Conservation (phyloP, 1,284 basidiomycete species). For the Bjerkandera adusta region DNA sequence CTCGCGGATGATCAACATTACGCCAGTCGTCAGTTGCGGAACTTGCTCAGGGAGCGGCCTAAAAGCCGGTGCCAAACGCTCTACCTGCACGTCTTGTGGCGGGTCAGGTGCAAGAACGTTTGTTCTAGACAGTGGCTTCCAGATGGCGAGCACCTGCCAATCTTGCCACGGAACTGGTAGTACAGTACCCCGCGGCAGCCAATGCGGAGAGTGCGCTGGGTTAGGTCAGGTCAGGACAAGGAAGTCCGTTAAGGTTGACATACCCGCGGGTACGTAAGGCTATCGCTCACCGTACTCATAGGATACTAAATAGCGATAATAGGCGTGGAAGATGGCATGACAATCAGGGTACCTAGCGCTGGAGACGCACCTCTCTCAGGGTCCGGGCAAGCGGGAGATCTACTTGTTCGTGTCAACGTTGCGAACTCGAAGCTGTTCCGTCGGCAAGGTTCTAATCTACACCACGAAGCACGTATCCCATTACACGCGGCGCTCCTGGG, state of each 20-base stretch:
- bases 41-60: slow-evolving; percentile 88
- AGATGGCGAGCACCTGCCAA: slow-evolving; percentile 93
- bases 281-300: slow-evolving; percentile 11
- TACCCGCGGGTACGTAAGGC: slow-evolving; percentile 72
- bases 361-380: slow-evolving; percentile 88
- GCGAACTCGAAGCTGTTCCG: slow-evolving; percentile 83
- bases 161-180: slow-evolving; percentile 85
- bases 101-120: slow-evolving; percentile 91
- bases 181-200: slow-evolving; percentile 74
- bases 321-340: slow-evolving; percentile 98
- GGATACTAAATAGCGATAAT: slow-evolving; percentile 20
- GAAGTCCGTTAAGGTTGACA: slow-evolving; percentile 80
- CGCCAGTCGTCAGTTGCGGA: slow-evolving; percentile 82
- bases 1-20: slow-evolving; percentile 74
- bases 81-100: slow-evolving; percentile 79
- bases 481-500: slow-evolving; percentile 91
- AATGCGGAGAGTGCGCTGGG: slow-evolving; percentile 84
- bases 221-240: slow-evolving; percentile 85
- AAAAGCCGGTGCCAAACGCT: slow-evolving; percentile 84
- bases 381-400: slow-evolving; percentile 78
- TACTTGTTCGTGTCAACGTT: slow-evolving; percentile 88
- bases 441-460: slow-evolving; percentile 90
- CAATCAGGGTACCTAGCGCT: slow-evolving; percentile 78
- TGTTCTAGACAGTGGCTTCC: slow-evolving; percentile 93
- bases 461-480: slow-evolving; percentile 90